Base-by-base conservation (phyloP, 2,329 filamentous ascomycete species). In the Colletotrichum euphorbiae region DNA sequence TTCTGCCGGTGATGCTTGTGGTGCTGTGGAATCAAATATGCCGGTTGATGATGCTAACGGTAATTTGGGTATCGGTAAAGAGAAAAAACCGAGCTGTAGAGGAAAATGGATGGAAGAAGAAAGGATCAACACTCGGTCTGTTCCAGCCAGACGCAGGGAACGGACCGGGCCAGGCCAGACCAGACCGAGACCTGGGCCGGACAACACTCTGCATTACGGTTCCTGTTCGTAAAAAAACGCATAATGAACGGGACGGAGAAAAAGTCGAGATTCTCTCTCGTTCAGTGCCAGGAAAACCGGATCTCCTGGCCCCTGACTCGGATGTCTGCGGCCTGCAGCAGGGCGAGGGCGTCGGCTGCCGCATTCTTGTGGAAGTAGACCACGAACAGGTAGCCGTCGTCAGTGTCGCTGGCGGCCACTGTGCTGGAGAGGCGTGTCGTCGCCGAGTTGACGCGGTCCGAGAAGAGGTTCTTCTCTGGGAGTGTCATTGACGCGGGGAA, bases 301-400 rank as follows among this genome's bases (percentile, higher is more conserved):
- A 67, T 52, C 51, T 56, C 51, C 45, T 67, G 52, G 43, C 64
- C 64, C 54, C 64, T 63, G 52, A 67, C 64, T 45, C 64, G 59
- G 52, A 67, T 67, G 60, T 67, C 64, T 7, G 64, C 64, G 52
- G 64, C 60, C 38, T 54, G 43, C 12, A 67, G 52, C 60, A 64
- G n/a, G 12, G 59, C 60, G 51, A 67, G 64, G 28, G 64, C 64
- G 52, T 67, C 52, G 52, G 59, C 60, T 36, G 64, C 64, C n/a
- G 60, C 33, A 52, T 43, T 51, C 59, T 67, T 67, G 59, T 67
- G 64, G 52, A 67, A 67, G 64, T 67, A 67, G 64, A 67, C n/a
- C 52, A 67, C 64, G 21, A 67, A 67, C 11, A 45, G 15, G 64
- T 58, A 67, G 45, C 51, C 64, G 17, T 36, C 52, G 45, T 19